These are phyloP conservation scores for Primulina tabacum DNA, from an alignment of 257 asterid species.

Conservation along the genomic window DNA sequence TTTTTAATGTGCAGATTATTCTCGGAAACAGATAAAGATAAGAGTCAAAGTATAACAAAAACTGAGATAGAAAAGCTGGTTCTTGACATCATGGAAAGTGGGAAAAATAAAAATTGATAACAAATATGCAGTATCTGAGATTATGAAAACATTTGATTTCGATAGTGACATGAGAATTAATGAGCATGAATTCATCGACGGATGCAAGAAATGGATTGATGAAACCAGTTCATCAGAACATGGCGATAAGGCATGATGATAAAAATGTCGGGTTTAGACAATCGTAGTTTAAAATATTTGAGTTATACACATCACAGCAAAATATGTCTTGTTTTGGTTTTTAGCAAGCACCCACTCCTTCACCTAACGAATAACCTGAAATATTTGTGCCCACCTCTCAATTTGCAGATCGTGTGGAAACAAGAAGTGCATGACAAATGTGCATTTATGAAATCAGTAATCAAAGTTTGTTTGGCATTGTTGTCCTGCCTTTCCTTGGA, in stretches of 20 bases:
- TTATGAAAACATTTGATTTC: slow-evolving; percentile 38
- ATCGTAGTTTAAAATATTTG: too few species aligned
- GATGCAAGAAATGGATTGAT: slow-evolving; percentile 43
- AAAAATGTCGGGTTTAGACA: too few species aligned
- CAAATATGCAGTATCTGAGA: slow-evolving; percentile 34
- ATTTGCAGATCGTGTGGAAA: slow-evolving; percentile 42
- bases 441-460: slow-evolving; percentile 30
- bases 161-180: slow-evolving; percentile 27
- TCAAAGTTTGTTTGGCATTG: slow-evolving; percentile 47
- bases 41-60: slow-evolving; percentile 25
- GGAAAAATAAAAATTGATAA: slow-evolving; percentile 33
- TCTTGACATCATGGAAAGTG: slow-evolving; percentile 29
- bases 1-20: slow-evolving; percentile 38
- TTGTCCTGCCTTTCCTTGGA: slow-evolving; percentile 42
- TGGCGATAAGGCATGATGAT: too few species aligned
- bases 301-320: too few species aligned
- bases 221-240: slow-evolving; percentile 28
- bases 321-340: too few species aligned
- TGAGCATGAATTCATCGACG: slow-evolving; percentile 40
- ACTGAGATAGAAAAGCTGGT: slow-evolving; percentile 41
- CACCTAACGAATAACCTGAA: too few species aligned
- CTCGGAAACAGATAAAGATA: slow-evolving; percentile 36
- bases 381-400: too few species aligned
- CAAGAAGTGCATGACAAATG: slow-evolving; percentile 23
- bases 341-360: too few species aligned